Evolutionary conservation across 2,329 filamentous ascomycete species (phyloP), one percentile per base, ranked within the genome.

Genomic region (Colletotrichum neosansevieriae): DNA sequence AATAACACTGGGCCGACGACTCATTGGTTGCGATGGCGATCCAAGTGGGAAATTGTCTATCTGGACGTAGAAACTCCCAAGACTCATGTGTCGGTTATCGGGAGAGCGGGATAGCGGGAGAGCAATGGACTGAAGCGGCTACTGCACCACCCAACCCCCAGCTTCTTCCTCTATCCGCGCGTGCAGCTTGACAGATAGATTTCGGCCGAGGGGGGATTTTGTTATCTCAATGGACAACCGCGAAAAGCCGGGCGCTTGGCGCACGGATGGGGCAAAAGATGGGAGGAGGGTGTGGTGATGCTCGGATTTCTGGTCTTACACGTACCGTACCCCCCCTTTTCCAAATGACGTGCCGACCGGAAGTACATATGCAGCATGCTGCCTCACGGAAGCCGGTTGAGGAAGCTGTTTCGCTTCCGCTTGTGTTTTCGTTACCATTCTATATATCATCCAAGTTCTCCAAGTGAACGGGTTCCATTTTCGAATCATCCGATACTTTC

Each of bases 351-450:
- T 32, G 54, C 24, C 29, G 59, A 17, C 24, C 38, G 38, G 24
- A 24, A 44, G 56, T 68, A 68, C 65, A 64, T 68, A 68, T 44
- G 47, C 29, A 13, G 12, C 61, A 68, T 44, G 47, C 29, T 17
- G 12, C 61, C 17, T 58, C 21, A n/a, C n/a, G 58, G 47, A n/a
- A 42, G 24, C 29, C 51, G 19, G 6, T 29, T 45, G 0, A 34
- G n/a, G 6, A 15, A 2, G 3, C 45, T 49, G 42, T 36, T 21
- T 29, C 3, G 3, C 13, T 21, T 24, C 32, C 36, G 3, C 17
- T 58, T n/a, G 10, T 9, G 1, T 49, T 42, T 58, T n/a, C n/a
- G 9, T 32, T 51, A 29, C 29, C 15, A 6, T 32, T 10, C 42
- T n/a, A n/a, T n/a, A n/a, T n/a, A n/a, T n/a, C n/a, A n/a, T n/a